Conservation (phyloP, 306 rosid species). For the Pachyrhizus erosus region DNA sequence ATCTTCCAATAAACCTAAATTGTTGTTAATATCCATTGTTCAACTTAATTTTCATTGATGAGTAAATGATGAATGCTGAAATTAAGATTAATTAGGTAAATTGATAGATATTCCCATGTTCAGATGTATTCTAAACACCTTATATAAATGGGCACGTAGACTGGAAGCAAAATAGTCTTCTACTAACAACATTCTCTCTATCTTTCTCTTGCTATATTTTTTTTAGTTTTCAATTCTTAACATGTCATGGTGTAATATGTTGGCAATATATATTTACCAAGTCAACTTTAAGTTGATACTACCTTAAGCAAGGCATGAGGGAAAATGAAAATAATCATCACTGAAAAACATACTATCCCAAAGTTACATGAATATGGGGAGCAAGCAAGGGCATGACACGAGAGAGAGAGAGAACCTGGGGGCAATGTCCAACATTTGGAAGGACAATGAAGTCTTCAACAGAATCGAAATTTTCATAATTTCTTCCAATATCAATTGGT, state of each 20-base stretch:
- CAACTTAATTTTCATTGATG: neutral
- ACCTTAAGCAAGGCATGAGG: neutral
- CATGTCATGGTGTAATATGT: neutral
- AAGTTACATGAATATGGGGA: neutral
- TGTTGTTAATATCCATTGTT: neutral
- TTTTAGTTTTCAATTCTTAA: conserved; percentile 4
- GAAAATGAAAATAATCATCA: conserved; percentile 7
- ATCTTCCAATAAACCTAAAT: neutral
- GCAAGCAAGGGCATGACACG: conserved; percentile 23
- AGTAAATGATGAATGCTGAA: neutral
- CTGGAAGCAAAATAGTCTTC: neutral
- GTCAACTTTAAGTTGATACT: conserved; percentile 24
- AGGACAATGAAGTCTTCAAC: conserved; percentile 88
- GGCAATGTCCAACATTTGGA: conserved; percentile 97
- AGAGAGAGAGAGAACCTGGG: conserved; percentile 70
- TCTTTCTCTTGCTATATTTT: neutral
- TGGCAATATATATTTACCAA: conserved; percentile 10
- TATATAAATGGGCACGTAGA: neutral
- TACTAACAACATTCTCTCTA: neutral
- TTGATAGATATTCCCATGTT: neutral
- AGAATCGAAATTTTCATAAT: conserved; percentile 63
- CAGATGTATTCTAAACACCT: conserved; percentile 13
- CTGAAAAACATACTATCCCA: neutral
- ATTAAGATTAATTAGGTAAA: neutral
- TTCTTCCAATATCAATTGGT: conserved; percentile 85